Evolutionary conservation across 805 yeast species (phyloP), one percentile per base, ranked within the genome.

Genomic region (Candida sakaeoensis): DNA sequence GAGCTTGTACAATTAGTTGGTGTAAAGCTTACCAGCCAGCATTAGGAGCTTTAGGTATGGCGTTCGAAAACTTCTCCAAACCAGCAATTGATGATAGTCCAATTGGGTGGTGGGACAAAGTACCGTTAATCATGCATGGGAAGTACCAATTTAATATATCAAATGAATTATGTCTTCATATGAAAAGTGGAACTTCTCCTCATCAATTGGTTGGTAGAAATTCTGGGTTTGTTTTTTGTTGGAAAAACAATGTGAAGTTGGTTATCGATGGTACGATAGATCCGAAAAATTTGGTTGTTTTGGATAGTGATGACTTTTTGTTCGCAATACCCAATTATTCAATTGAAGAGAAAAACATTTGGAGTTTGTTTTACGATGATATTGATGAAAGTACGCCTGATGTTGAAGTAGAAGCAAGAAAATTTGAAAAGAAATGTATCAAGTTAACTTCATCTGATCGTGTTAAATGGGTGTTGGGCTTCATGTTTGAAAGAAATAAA

Each of bases 381-480:
- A 12, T 45, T 17, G 52, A 44, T 12, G 58, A 51, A 5, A 39
- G 30, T 9, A 41, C 41, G 8, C 48, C 52, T 2, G 55, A 53
- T 32, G 44, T 49, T 15, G 65, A 60, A 23, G 39, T 53, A 2
- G 69, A 61, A 31, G 37, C 58, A 3, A 56, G 50, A 31, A 65
- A 63, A 39, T 57, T 63, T 26, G 61, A 53, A 15, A 74, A 74
- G 49, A 52, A 55, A 8, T 65, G 70, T 0, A 73, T 85, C 74
- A 79, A 76, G 47, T 65, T 89, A 21, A 64, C 70, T 1, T 65
- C 71, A 0, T 61, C 71, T 8, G 89, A 89, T 21, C 64, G 68
- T 28, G 93, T 89, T 5, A 56, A 64, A n/a, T 89, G 96, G 96
- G 75, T 71, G 25, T 61, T 82, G 35, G 96, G 96, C 0, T 62